Percentiles rank a stretch among this genome's conserved stretches.
Evolutionary conservation across 2,329 filamentous ascomycete genomes (phyloP).

Genomic region (Westerdykella ornata): DNA sequence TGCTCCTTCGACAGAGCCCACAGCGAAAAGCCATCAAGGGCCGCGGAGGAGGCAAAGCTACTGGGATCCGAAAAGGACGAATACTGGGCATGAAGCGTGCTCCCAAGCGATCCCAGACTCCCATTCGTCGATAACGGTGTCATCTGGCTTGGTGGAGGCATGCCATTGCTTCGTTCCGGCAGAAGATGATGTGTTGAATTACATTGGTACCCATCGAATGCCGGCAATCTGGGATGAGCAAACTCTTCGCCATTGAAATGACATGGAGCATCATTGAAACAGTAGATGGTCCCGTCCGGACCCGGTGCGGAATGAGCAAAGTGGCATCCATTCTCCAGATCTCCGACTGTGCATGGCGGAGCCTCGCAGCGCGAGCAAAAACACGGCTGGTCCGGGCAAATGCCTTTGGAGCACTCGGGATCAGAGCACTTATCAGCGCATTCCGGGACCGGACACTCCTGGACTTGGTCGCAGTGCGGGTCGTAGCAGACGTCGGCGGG

Average conservation of each 20-base stretch:
- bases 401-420: constrained; percentile 29
- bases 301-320: constrained; percentile 28
- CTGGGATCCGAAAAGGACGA: constrained; percentile 19
- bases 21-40: too few species aligned
- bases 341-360: constrained; percentile 27
- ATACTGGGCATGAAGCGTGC: constrained; percentile 21
- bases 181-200: constrained; percentile 22
- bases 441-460: constrained; percentile 8
- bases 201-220: constrained; percentile 28
- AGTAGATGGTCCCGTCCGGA: constrained; percentile 28
- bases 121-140: constrained; percentile 29
- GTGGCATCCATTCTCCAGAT: constrained; percentile 28
- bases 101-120: constrained; percentile 29
- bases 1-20: too few species aligned
- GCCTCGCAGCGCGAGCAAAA: constrained; percentile 31
- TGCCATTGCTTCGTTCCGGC: constrained; percentile 10
- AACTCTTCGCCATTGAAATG: constrained; percentile 26
- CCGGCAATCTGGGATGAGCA: constrained; percentile 17
- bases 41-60: neutral
- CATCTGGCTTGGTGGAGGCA: constrained; percentile 17
- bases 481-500: constrained; percentile 32
- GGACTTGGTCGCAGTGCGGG: constrained; percentile 24
- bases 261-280: constrained; percentile 30
- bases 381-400: constrained; percentile 28
- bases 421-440: constrained; percentile 31